Base-by-base conservation (phyloP, 306 rosid genomes). In the Prosopis cineraria region DNA sequence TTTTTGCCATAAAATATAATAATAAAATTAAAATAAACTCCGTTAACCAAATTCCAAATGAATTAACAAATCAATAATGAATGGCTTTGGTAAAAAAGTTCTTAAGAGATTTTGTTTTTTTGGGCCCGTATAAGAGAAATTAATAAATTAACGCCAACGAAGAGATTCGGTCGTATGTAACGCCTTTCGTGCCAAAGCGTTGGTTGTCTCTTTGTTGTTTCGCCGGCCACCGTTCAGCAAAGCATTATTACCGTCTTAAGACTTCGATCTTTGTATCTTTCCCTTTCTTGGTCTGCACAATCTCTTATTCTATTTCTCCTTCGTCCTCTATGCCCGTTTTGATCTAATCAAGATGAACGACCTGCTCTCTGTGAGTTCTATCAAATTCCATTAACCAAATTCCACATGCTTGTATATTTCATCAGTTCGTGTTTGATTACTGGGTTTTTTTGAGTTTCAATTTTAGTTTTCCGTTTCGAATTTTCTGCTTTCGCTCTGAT, bases 281-380 rank as follows among this genome's bases (percentile, higher is more conserved):
- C 44, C 56, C 69, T 73, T 68, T 63, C 1, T 45, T 33, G 72
- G 2, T 68, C 41, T 14, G 50, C 19, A 25, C 39, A 56, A 22
- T 77, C 65, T 59, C 70, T 55, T n/a, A n/a, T 10, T 48, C 47
- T 75, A 63, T 50, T 24, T 73, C 65, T 43, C 39, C 66, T 52
- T 19, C 67, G 29, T 22, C 62, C 68, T n/a, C n/a, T 24, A 45
- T 24, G 50, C 62, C 68, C 66, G 56, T 29, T 56, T 52, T 71
- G 40, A 53, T 78, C 76, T 76, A 55, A 50, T 83, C 93, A 79
- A 79, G 59, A 95, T 95, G 98, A 95, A 95, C 89, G 97, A 95
- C 80, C 89, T 92, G 52, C 97, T 95, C 50, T 67, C 96, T 91
- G 98, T 92, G 88, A 86, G 82, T 81, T 62, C 20, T 69, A 37